A percentile compares a stretch with the other conserved stretches of the same genome.
Evolutionary conservation across 495 filamentous ascomycete species (phyloP).

Genomic region (Penicillium mononematosum): DNA sequence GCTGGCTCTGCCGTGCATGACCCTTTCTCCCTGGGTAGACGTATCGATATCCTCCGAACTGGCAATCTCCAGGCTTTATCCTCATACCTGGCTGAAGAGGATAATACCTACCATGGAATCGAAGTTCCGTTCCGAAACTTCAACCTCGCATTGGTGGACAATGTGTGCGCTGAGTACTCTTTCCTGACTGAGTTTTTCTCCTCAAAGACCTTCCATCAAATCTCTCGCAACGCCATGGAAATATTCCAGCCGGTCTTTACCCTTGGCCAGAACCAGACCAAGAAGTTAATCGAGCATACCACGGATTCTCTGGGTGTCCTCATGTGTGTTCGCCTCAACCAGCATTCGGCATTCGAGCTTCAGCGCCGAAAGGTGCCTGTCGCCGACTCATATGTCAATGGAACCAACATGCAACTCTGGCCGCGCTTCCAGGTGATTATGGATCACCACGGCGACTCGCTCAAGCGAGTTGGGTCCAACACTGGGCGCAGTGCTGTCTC

Average conservation of each 20-base stretch:
- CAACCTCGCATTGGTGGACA: slow-evolving; percentile 90
- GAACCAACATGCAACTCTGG: slow-evolving; percentile 93
- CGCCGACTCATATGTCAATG: slow-evolving; percentile 89
- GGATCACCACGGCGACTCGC: slow-evolving; percentile 85
- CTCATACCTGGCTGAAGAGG: slow-evolving; percentile 85
- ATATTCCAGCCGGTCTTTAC: slow-evolving; percentile 85
- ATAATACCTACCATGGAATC: slow-evolving; percentile 77
- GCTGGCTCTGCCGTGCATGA: slow-evolving; percentile 70
- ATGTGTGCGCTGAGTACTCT: slow-evolving; percentile 90
- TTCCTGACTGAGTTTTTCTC: slow-evolving; percentile 91
- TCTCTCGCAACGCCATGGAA: slow-evolving; percentile 66
- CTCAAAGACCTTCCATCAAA: slow-evolving; percentile 54
- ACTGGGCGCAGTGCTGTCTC: slow-evolving; percentile 52
- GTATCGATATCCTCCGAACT: slow-evolving; percentile 74
- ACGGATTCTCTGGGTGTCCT: slow-evolving; percentile 83
- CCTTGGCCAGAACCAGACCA: slow-evolving; percentile 74
- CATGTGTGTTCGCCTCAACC: slow-evolving; percentile 89
- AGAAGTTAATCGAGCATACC: slow-evolving; percentile 69
- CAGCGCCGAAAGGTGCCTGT: slow-evolving; percentile 88
- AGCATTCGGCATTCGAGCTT: slow-evolving; percentile 87
- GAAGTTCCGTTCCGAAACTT: slow-evolving; percentile 90
- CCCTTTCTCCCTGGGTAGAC: slow-evolving; percentile 80
- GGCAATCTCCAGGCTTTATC: slow-evolving; percentile 68
- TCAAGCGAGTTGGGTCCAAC: slow-evolving; percentile 59
- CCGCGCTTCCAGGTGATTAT: slow-evolving; percentile 91